Percentiles rank a stretch among this genome's conserved stretches.
Conservation (phyloP, 2,329 filamentous ascomycete species). For the Penicillium sp. region DNA sequence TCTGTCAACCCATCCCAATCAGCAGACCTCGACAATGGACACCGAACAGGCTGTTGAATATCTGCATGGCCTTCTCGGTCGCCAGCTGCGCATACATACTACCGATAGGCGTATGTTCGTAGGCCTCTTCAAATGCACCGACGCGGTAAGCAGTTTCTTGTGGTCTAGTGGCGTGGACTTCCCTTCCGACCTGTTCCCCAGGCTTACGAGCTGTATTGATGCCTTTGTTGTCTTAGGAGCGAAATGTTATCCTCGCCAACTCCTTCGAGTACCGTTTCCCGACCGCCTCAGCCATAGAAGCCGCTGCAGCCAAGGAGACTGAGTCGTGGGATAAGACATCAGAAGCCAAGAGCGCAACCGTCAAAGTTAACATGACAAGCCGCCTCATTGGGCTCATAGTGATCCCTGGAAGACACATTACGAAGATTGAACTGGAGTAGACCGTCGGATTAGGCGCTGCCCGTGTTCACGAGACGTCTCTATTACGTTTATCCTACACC, state of each 20-base stretch:
- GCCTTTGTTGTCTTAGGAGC: slow-evolving; percentile 55
- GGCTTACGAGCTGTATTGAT: slow-evolving; percentile 6
- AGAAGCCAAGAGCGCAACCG: slow-evolving; percentile 22
- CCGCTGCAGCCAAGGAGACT: slow-evolving; percentile 36
- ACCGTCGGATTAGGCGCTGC: slow-evolving; percentile 14
- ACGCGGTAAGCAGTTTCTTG: slow-evolving; percentile 58
- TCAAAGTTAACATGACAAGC: slow-evolving; percentile 69
- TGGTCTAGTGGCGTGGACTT: background rate
- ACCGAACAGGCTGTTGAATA: slow-evolving; percentile 35
- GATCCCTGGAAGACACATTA: slow-evolving; percentile 78
- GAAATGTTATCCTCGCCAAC: slow-evolving; percentile 78
- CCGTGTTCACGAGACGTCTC: slow-evolving; percentile 10
- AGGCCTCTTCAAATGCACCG: slow-evolving; percentile 89
- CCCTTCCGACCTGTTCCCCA: background rate
- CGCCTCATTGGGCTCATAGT: slow-evolving; percentile 86
- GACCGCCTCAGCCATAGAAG: slow-evolving; percentile 45
- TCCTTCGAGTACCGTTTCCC: slow-evolving; percentile 88
- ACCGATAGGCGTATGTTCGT: slow-evolving; percentile 84
- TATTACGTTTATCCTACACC: background rate
- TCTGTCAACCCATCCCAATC: background rate
- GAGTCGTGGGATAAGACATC: slow-evolving; percentile 20
- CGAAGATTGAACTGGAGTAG: slow-evolving; percentile 82
- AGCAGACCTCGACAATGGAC: slow-evolving; percentile 29
- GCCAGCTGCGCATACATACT: slow-evolving; percentile 71
- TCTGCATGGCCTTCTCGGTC: slow-evolving; percentile 62